These are phyloP conservation scores for Poa pratensis DNA, from an alignment of 176 grass and related monocot genomes.

Conservation along the genomic window DNA sequence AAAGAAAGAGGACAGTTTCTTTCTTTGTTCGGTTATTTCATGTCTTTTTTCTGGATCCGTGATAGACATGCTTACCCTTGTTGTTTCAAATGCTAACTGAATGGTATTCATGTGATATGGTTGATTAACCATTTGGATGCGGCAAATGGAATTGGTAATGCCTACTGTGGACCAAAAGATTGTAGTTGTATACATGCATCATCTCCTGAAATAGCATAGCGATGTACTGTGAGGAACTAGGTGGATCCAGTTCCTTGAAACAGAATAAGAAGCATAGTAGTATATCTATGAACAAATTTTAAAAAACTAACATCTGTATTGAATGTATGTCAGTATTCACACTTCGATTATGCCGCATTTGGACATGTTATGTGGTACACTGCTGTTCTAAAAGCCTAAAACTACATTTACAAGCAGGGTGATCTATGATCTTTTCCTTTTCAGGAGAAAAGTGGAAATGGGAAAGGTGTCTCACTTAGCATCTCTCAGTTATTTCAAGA, in stretches of 20 bases:
- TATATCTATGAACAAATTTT: not conserved
- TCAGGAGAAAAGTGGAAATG: constrained; percentile 57
- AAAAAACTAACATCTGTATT: not conserved
- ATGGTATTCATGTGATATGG: not conserved
- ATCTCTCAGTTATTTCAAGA: constrained; percentile 61
- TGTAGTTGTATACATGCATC: not conserved
- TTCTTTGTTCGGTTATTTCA: not conserved
- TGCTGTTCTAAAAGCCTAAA: constrained; percentile 8
- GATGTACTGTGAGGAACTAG: not conserved
- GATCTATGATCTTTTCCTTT: constrained; percentile 38
- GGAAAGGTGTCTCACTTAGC: constrained; percentile 45
- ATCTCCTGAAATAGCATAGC: not conserved
- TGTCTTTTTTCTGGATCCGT: not conserved
- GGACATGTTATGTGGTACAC: constrained; percentile 12
- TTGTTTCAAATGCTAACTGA: not conserved
- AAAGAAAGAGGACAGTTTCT: not conserved
- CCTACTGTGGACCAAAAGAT: not conserved
- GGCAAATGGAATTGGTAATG: not conserved
- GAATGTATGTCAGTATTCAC: not conserved
- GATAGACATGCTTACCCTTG: not conserved
- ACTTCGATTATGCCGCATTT: not conserved
- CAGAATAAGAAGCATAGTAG: not conserved
- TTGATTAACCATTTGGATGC: constrained; percentile 6
- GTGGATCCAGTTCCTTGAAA: not conserved
- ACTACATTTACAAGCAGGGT: constrained; percentile 5